A percentile compares a stretch with the other conserved stretches of the same genome.
phyloP scores from a whole-genome alignment of 208 protist species.

The Acanthamoeba royreba region DNA sequence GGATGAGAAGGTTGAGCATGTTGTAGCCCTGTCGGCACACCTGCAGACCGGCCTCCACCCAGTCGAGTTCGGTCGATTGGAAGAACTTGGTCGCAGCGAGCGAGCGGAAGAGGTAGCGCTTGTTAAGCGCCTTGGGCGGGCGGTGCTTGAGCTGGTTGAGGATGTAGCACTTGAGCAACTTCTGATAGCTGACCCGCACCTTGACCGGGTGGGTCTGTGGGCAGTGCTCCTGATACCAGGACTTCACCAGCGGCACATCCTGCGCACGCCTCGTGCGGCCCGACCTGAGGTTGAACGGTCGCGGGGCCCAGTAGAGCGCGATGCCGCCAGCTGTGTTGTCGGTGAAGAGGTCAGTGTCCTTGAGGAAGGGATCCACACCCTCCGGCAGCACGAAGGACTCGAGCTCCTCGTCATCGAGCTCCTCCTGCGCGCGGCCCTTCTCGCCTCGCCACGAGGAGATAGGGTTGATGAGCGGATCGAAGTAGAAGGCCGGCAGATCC shows the following conservation, averaged over 20 bases:
- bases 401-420: conserved; percentile 56
- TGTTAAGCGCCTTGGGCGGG: conserved; percentile 80
- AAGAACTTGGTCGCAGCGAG: conserved; percentile 98
- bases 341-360: conserved; percentile 88
- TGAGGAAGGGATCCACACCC: conserved; percentile 73
- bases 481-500: conserved; percentile 97
- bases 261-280: conserved; percentile 93
- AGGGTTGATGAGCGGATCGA: conserved; percentile 97
- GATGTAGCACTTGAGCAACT: conserved; percentile 99
- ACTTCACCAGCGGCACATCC: conserved; percentile 98
- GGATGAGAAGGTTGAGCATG: conserved; percentile 99
- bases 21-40: conserved; percentile 99
- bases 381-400: conserved; percentile 84
- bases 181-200: conserved; percentile 98
- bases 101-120: conserved; percentile 90
- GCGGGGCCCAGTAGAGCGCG: conserved; percentile 95
- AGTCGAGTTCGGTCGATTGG: conserved; percentile 98
- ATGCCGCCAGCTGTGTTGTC: conserved; percentile 94
- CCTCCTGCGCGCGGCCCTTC: neutral
- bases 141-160: conserved; percentile 95
- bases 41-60: conserved; percentile 99
- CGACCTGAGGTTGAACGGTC: conserved; percentile 95
- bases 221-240: conserved; percentile 93
- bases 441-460: conserved; percentile 82
- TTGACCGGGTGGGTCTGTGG: conserved; percentile 87